Base-by-base conservation (phyloP, 345 rosid species). In the Syzygium jambos region DNA sequence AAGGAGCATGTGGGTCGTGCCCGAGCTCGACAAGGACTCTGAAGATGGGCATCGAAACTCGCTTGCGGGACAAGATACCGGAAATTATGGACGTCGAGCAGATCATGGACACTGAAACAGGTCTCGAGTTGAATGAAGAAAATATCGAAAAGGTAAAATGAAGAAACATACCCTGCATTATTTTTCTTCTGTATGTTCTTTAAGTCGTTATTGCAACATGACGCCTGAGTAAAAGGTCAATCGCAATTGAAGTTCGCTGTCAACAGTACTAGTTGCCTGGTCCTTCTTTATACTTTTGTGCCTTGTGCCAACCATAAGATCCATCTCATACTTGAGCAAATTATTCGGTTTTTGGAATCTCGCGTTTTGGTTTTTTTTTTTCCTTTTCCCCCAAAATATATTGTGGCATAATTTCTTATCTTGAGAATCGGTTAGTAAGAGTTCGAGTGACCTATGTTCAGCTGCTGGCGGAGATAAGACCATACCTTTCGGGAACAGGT, bases 1-100 rank as follows among this genome's bases (percentile, higher is more conserved):
- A 96, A 90, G 99, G 99, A 87, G 99, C 99, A 25, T 96, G 99
- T 86, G 99, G 99, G 11, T 97, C 99, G 29, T 97, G 99, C 92
- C 99, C 99, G 5, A 96, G 98, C 92, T 97, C 99, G 21, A 93
- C 98, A 5, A 95, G 96, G 99, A 97, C 99, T 2, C 91, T 97
- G 56, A 95, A 95, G 91, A 97, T 94, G 98, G 98, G 99, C 80
- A 97, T 97, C 14, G 99, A 97, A 91, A 94, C 94, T 65, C 96
- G 97, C 21, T 93, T 97, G 10, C 93, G 96, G 2, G 99, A 97
- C 88, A 97, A 96, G 89, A 96, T 97, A 38, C 99, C 99, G 0
- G 98, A 97, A 86, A 97, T 97, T 57, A 88, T 97, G 96, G 90
- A 87, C 15, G 98, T 97, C 14, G 98, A 97, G 92, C 99, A 96